These are phyloP conservation scores for Phascolomyces articulosus DNA, from an alignment of 371 early-diverging fungal genomes.

Conservation along the genomic window DNA sequence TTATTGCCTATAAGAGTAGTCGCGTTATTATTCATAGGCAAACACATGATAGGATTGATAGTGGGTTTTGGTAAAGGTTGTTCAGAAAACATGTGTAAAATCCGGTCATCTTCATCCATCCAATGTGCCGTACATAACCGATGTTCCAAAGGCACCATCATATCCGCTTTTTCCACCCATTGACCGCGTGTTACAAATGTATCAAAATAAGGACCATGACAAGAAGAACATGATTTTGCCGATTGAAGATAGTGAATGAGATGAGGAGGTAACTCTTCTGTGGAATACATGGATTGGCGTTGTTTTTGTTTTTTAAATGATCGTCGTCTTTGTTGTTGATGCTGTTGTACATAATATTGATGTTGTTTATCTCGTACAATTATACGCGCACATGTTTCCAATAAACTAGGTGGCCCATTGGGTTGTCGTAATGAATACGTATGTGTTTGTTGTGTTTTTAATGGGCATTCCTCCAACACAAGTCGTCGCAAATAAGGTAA, in stretches of 20 bases:
- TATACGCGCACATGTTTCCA: slow-evolving; percentile 77
- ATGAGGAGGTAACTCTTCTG: slow-evolving; percentile 41
- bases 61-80: background rate
- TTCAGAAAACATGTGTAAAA: slow-evolving; percentile 29
- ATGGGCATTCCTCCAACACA: slow-evolving; percentile 58
- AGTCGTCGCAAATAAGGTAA: slow-evolving; percentile 70
- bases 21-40: background rate
- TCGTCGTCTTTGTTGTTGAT: background rate
- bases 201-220: slow-evolving; percentile 89
- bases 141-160: slow-evolving; percentile 68
- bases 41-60: background rate
- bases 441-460: slow-evolving; percentile 22
- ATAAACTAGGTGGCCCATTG: slow-evolving; percentile 55
- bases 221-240: slow-evolving; percentile 79
- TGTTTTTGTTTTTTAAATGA: slow-evolving; percentile 1
- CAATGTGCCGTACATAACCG: slow-evolving; percentile 81
- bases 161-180: slow-evolving; percentile 59
- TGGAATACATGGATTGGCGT: background rate
- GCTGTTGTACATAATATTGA: too few species aligned
- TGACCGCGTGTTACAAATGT: slow-evolving; percentile 60
- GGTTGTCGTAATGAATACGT: slow-evolving; percentile 10
- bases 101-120: slow-evolving; percentile 70
- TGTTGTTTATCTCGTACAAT: slow-evolving; percentile 42
- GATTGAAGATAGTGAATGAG: slow-evolving; percentile 65
- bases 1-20: background rate